Conservation (phyloP, 2,329 filamentous ascomycete species). For the Phaeosphaeria sp. region DNA sequence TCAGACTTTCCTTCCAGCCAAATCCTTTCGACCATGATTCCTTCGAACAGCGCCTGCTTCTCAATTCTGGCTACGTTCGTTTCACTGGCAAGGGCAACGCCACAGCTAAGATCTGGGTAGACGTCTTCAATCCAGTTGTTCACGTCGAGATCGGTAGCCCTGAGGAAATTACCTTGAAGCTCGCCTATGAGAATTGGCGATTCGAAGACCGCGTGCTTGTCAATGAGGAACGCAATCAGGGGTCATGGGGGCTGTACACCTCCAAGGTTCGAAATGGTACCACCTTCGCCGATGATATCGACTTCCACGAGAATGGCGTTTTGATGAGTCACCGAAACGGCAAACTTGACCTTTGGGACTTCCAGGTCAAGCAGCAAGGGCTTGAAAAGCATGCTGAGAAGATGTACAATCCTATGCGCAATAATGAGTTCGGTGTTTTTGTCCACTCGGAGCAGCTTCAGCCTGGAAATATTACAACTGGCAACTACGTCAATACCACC, state of each 20-base stretch:
- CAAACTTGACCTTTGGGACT: neutral
- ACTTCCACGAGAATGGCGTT: neutral
- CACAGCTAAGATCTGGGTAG: neutral
- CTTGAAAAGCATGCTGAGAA: neutral
- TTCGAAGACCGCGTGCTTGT: neutral
- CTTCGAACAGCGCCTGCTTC: neutral
- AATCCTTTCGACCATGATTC: neutral
- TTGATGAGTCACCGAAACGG: neutral
- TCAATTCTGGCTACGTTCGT: neutral
- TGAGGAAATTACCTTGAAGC: neutral
- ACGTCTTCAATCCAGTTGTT: neutral
- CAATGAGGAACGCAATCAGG: neutral
- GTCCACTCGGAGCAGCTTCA: neutral
- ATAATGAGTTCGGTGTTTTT: neutral
- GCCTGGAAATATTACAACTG: neutral
- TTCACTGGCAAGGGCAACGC: neutral
- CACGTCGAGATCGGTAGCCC: neutral
- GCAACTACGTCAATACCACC: neutral
- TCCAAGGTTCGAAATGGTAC: neutral
- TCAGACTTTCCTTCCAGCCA: neutral
- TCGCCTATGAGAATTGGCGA: neutral
- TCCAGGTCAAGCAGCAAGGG: neutral
- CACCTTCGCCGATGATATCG: neutral
- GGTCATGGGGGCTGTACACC: neutral
- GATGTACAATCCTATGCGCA: constrained; percentile 1